Base-by-base conservation (phyloP, 495 filamentous ascomycete genomes). In the Apiosordaria backusii region DNA sequence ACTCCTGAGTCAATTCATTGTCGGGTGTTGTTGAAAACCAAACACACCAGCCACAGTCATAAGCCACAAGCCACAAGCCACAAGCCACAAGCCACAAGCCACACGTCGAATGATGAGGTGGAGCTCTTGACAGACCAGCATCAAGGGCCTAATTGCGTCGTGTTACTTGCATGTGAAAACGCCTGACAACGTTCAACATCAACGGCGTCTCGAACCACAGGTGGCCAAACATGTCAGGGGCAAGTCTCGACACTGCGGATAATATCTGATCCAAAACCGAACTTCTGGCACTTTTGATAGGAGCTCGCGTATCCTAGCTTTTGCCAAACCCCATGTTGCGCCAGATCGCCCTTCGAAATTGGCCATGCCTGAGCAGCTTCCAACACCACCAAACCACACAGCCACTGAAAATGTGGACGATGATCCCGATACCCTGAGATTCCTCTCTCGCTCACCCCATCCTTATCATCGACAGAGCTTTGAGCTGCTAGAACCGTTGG, bases 371-470 rank as follows among this genome's bases (percentile, higher is more conserved):
- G 78, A 79, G 68, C 73, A 78, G 65, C 76, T 76, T 65, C 69
- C 73, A 61, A 75, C 79, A 22, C 71, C 76, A 57, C 21, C 24
- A 29, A 50, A 64, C 26, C 22, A 65, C 50, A 50, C 29, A 62
- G 70, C 67, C 67, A 21, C 63, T 63, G 61, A 63, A 50, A 61
- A 57, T 26, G 61, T 57, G 21, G 45, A 75, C 45, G 73, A 80
- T 5, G 58, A 61, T 50, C 26, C 67, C 22, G 66, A 65, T 57
- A 66, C 64, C 22, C 70, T 85, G 65, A 82, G 86, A 73, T 75
- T 80, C 40, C 82, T 86, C 57, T 89, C 88, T 61, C 88, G 90
- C 71, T 92, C 90, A 52, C 90, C 91, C 50, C 90, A 92, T 78
- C 90, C 90, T 6, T 92, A 93, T 70, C 83, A 87, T 71, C 86